Conservation (phyloP, 352 stramenopile species). For the Aphanomyces cochlioides region DNA sequence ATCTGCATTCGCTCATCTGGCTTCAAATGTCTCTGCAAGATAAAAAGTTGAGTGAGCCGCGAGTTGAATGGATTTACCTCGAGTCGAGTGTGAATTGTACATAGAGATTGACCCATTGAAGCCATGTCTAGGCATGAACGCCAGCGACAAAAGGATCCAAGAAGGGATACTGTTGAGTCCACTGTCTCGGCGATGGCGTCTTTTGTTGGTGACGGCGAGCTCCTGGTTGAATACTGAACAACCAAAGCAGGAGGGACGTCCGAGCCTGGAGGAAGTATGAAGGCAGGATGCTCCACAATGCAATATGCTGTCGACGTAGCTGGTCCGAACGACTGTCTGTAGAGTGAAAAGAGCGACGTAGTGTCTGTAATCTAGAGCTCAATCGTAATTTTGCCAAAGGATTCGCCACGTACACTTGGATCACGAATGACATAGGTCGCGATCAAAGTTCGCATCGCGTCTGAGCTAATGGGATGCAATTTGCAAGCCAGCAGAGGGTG, state of each 20-base stretch:
- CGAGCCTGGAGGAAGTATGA: background rate
- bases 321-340: background rate
- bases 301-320: background rate
- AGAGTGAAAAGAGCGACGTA: background rate
- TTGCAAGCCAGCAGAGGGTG: background rate
- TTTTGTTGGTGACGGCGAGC: background rate
- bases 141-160: conserved; percentile 14
- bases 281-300: conserved; percentile 5
- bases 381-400: too few relatives aligned
- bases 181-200: too few relatives aligned
- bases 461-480: background rate
- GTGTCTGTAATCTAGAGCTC: background rate
- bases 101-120: background rate
- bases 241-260: background rate
- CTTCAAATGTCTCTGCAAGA: background rate
- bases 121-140: conserved; percentile 14
- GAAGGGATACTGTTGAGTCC: background rate
- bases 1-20: conserved; percentile 1
- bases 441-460: conserved; percentile 5
- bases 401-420: conserved; percentile 1
- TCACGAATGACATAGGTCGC: conserved; percentile 12
- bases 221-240: conserved; percentile 1
- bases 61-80: background rate
- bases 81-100: background rate
- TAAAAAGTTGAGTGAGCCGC: background rate